Percentiles rank a stretch among this genome's conserved stretches.
These are phyloP conservation scores for Botrytis hyacinthi DNA, from an alignment of 2,329 filamentous ascomycete species.

Conservation along the genomic window DNA sequence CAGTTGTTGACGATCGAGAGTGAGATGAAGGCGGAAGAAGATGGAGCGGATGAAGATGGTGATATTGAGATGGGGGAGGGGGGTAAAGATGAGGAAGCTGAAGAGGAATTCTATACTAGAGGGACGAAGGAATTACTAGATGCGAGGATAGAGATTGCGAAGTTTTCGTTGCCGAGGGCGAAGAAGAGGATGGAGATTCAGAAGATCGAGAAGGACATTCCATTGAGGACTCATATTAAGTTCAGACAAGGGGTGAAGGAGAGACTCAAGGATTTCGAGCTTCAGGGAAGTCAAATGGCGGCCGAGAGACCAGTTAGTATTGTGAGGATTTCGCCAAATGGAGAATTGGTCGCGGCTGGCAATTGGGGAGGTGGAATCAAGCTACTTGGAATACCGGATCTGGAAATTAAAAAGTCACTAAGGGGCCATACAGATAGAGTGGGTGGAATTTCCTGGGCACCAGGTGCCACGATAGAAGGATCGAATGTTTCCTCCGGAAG, in stretches of 20 bases:
- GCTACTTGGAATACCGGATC: conserved; percentile 75
- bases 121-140: conserved; percentile 72
- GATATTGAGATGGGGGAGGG: conserved; percentile 57
- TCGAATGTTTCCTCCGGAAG: conserved; percentile 68
- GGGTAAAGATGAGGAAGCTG: conserved; percentile 63
- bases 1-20: conserved; percentile 73
- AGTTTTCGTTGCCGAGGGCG: conserved; percentile 79
- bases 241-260: conserved; percentile 89
- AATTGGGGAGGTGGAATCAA: conserved; percentile 93
- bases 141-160: conserved; percentile 75
- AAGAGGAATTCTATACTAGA: conserved; percentile 94
- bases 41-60: conserved; percentile 61
- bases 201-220: conserved; percentile 76
- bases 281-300: conserved; percentile 90
- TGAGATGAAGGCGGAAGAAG: conserved; percentile 54
- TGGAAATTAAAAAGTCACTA: conserved; percentile 72
- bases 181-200: conserved; percentile 75
- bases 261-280: conserved; percentile 74
- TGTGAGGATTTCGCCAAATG: conserved; percentile 83
- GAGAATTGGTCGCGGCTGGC: conserved; percentile 79
- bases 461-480: conserved; percentile 71
- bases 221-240: conserved; percentile 85
- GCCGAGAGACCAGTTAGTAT: conserved; percentile 90
- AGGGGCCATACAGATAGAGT: conserved; percentile 87
- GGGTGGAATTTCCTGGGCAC: conserved; percentile 87